A percentile compares a stretch with the other conserved stretches of the same genome.
phyloP scores from a whole-genome alignment of 2,329 filamentous ascomycete species.

The Penicillium sp. region DNA sequence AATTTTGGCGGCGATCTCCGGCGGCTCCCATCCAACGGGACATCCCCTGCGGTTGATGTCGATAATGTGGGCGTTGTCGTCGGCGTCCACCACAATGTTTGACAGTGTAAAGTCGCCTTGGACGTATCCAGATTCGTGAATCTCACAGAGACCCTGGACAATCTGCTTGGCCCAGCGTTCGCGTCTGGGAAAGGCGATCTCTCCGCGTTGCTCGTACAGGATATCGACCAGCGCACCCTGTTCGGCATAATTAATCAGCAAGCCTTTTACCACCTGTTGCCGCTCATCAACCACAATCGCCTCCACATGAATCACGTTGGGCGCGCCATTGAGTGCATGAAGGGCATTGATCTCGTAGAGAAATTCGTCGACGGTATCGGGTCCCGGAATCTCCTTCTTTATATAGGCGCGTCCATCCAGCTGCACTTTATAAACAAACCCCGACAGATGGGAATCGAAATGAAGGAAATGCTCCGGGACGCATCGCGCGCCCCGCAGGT shows the following conservation, averaged over 20 bases:
- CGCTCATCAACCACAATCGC: slow-evolving; percentile 82
- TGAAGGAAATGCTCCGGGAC: slow-evolving; percentile 70
- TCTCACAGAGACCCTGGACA: slow-evolving; percentile 80
- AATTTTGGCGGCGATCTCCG: slow-evolving; percentile 81
- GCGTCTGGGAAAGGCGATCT: slow-evolving; percentile 66
- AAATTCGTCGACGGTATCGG: slow-evolving; percentile 93
- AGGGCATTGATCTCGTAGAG: slow-evolving; percentile 96
- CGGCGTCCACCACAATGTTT: slow-evolving; percentile 87
- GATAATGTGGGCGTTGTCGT: slow-evolving; percentile 90
- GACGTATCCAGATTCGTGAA: slow-evolving; percentile 94
- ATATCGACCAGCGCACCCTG: slow-evolving; percentile 86
- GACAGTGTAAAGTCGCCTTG: slow-evolving; percentile 97
- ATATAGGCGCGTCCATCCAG: slow-evolving; percentile 69
- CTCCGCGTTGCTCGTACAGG: slow-evolving; percentile 71
- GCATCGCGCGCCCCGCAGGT: slow-evolving; percentile 55
- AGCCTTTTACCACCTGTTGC: slow-evolving; percentile 71
- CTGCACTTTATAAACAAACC: slow-evolving; percentile 92
- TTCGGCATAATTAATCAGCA: slow-evolving; percentile 84
- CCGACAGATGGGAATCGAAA: slow-evolving; percentile 91
- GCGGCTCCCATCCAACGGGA: slow-evolving; percentile 95
- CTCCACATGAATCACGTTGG: slow-evolving; percentile 79
- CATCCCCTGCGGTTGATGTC: slow-evolving; percentile 98
- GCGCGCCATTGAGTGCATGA: slow-evolving; percentile 68
- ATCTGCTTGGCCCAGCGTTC: slow-evolving; percentile 91
- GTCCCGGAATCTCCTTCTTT: slow-evolving; percentile 97